These are phyloP conservation scores for Mycena leptocephala DNA, from an alignment of 768 basidiomycete species.

Conservation along the genomic window DNA sequence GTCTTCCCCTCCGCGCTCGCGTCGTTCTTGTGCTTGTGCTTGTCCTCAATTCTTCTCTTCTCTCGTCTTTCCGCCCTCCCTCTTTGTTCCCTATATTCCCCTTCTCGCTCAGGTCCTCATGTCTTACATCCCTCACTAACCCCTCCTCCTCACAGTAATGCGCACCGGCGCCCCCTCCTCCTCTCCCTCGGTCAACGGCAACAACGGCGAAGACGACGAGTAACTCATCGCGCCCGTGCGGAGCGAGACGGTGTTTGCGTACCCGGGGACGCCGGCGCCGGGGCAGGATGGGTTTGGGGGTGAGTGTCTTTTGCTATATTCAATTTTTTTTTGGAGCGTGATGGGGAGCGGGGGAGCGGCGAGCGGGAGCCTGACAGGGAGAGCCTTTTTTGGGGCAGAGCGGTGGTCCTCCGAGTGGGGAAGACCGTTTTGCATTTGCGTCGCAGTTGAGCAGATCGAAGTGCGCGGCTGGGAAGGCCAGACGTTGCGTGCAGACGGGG, in stretches of 20 bases:
- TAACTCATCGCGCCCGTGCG: slow-evolving; percentile 61
- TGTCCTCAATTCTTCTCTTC: no score
- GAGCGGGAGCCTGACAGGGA: no score
- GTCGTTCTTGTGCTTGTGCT: no score
- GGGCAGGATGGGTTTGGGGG: slow-evolving; percentile 30
- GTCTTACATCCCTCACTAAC: not conserved
- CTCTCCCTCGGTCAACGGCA: not conserved
- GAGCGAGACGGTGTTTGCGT: slow-evolving; percentile 50
- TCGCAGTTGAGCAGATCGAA: no score
- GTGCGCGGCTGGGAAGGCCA: no score
- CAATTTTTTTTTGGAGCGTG: no score
- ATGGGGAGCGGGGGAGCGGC: not conserved
- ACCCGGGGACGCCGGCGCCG: slow-evolving; percentile 52
- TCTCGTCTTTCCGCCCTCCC: no score
- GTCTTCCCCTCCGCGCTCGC: no score
- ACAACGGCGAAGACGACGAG: slow-evolving; percentile 51
- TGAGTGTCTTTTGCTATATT: not conserved
- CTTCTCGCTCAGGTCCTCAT: not conserved
- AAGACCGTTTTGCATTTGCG: no score
- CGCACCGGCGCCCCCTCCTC: slow-evolving; percentile 65
- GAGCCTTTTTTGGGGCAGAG: no score
- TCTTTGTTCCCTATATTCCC: not conserved
- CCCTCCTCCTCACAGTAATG: slow-evolving; percentile 70
- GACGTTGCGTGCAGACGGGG: no score
- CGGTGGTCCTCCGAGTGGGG: no score